Base-by-base conservation (phyloP, 345 rosid species). In the Brassica carinata region DNA sequence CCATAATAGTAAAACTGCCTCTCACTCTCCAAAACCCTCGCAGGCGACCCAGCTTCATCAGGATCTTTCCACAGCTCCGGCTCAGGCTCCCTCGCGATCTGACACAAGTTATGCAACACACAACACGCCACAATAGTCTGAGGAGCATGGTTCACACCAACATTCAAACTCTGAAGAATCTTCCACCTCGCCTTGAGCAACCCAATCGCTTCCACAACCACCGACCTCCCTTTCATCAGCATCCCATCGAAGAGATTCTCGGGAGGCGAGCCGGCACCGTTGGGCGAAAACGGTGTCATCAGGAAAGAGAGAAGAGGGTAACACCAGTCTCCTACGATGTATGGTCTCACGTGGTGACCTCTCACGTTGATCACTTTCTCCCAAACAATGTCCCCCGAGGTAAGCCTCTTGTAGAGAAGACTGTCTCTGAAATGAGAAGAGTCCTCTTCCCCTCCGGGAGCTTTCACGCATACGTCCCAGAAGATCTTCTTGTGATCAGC, bases 101-200 rank as follows among this genome's bases (percentile, higher is more conserved):
- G 99, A 76, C 99, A 96, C 79, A 96, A 65, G 69, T 96, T 96
- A 82, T 96, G 99, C 95, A 96, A 81, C 73, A 96, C 99, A 70
- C 99, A 96, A 64, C 99, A 96, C 33, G 98, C 99, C 51, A 96
- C 99, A 67, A 96, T 90, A 1, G 99, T 93, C 88, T 96, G 99
- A 0, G 99, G 99, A 2, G 91, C 97, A 67, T 96, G 99, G 81
- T 87, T 90, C 7, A 93, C 87, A 2, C 97, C 99, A 77, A 96
- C 98, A 77, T 96, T 91, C 90, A 96, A 77, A 81, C 92, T 93
- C 88, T 90, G 96, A 79, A 96, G 91, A 77, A 96, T 93, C 92
- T 85, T 93, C 99, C 99, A 96, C 84, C 99, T 82, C 2, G 87
- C 90, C 73, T 96, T 96, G 58, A 96, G 89, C 85, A 96, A 85